phyloP scores from a whole-genome alignment of 2,329 filamentous ascomycete genomes.

The Lecanoromycetidae sp. region DNA sequence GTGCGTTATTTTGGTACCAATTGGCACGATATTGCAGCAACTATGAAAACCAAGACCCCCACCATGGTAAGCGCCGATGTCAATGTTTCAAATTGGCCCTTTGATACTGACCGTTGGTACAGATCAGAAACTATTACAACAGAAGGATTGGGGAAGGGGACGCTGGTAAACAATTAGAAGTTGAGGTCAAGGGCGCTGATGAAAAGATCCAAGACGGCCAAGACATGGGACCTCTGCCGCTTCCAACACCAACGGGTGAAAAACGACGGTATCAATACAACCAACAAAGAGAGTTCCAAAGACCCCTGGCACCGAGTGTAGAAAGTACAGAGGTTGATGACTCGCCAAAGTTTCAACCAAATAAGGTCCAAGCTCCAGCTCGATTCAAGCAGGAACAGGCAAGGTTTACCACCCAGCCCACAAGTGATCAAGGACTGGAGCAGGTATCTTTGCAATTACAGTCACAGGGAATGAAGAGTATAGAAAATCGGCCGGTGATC shows the following conservation, averaged over 20 bases:
- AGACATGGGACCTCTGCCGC: slow-evolving; percentile 32
- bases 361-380: slow-evolving; percentile 4
- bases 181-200: slow-evolving; percentile 32
- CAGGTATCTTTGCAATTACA: slow-evolving; percentile 18
- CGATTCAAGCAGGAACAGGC: slow-evolving; percentile 11
- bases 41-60: slow-evolving; percentile 41
- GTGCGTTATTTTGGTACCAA: slow-evolving; percentile 37
- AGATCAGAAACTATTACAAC: slow-evolving; percentile 39
- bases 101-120: not conserved
- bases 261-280: slow-evolving; percentile 39
- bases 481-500: slow-evolving; percentile 8
- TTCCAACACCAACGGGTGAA: slow-evolving; percentile 30
- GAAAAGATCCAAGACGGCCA: slow-evolving; percentile 34
- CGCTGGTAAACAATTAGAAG: slow-evolving; percentile 34
- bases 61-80: slow-evolving; percentile 34
- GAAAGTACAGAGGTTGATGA: slow-evolving; percentile 27
- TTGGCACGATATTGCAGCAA: slow-evolving; percentile 37
- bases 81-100: not conserved
- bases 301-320: slow-evolving; percentile 32
- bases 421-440: slow-evolving; percentile 24
- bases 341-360: slow-evolving; percentile 19
- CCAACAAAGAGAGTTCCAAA: slow-evolving; percentile 30
- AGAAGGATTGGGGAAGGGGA: slow-evolving; percentile 28
- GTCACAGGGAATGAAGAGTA: slow-evolving; percentile 8
- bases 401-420: slow-evolving; percentile 20